Evolutionary conservation across 2,329 filamentous ascomycete species (phyloP).

Genomic region (Beauveria sp.): DNA sequence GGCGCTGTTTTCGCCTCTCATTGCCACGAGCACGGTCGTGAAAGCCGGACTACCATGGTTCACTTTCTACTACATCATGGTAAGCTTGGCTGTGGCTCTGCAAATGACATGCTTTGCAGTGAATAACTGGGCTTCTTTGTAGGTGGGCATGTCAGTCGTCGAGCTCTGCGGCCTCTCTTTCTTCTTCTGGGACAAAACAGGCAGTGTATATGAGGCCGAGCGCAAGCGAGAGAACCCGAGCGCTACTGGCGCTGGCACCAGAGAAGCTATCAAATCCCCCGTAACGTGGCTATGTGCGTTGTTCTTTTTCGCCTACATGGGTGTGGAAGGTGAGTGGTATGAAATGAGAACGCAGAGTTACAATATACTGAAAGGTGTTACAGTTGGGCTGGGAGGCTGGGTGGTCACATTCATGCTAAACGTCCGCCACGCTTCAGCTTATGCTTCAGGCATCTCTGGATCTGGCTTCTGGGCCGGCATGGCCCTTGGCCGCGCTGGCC

Average conservation of each 20-base stretch:
- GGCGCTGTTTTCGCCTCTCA: slow-evolving; percentile 53
- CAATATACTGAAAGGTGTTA: slow-evolving; percentile 7
- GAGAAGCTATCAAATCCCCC: slow-evolving; percentile 33
- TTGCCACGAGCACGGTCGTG: slow-evolving; percentile 61
- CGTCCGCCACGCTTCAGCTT: slow-evolving; percentile 55
- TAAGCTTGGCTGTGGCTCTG: slow-evolving; percentile 26
- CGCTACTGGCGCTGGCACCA: slow-evolving; percentile 24
- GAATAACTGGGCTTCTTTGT: not conserved
- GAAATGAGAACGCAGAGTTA: not conserved
- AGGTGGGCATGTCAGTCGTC: slow-evolving; percentile 41
- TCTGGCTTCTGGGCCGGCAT: slow-evolving; percentile 78
- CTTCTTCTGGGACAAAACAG: slow-evolving; percentile 55
- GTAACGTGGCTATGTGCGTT: slow-evolving; percentile 60
- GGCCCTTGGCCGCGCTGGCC: slow-evolving; percentile 56
- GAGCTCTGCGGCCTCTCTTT: slow-evolving; percentile 44
- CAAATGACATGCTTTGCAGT: no score
- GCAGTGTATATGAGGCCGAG: slow-evolving; percentile 40
- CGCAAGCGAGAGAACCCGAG: slow-evolving; percentile 21
- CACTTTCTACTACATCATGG: slow-evolving; percentile 64
- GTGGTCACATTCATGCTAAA: slow-evolving; percentile 73
- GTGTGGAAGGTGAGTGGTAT: slow-evolving; percentile 46
- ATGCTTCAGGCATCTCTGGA: slow-evolving; percentile 62
- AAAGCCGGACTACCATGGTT: slow-evolving; percentile 55
- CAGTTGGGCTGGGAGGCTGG: slow-evolving; percentile 65
- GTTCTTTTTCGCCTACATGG: slow-evolving; percentile 68